Percentiles rank a stretch among this genome's conserved stretches.
Evolutionary conservation across 495 filamentous ascomycete genomes (phyloP).

Genomic region (Friedmanniomyces endolithicus): DNA sequence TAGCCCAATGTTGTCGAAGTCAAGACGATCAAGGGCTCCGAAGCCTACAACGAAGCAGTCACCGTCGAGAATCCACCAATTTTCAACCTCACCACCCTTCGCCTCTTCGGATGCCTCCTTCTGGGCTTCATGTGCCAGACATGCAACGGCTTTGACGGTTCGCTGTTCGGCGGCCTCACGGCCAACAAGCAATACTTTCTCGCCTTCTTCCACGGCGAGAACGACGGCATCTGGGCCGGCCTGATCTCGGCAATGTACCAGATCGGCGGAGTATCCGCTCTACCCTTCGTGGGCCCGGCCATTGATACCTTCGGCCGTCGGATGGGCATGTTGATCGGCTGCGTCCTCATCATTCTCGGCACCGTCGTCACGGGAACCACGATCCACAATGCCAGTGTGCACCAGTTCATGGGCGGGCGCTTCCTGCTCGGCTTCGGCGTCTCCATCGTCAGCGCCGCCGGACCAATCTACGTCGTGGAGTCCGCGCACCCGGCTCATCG

Average conservation of each 20-base stretch:
- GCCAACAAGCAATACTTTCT: constrained; percentile 8
- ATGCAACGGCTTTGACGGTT: constrained; percentile 22
- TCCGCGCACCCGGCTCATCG: constrained; percentile 61
- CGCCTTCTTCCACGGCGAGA: constrained; percentile 14
- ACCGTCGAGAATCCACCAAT: constrained; percentile 1
- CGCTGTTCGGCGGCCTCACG: constrained; percentile 14
- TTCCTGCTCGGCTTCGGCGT: constrained; percentile 59
- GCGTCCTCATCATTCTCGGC: constrained; percentile 48
- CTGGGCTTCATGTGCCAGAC: constrained; percentile 19
- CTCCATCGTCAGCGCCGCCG: constrained; percentile 52
- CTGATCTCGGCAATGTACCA: constrained; percentile 22
- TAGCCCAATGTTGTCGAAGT: constrained; percentile 1
- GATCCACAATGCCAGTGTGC: constrained; percentile 40
- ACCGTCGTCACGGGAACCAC: constrained; percentile 48
- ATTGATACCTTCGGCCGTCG: constrained; percentile 37
- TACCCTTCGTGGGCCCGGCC: constrained; percentile 16
- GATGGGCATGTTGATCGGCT: constrained; percentile 52
- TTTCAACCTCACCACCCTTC: not conserved
- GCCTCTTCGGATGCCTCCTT: constrained; percentile 11
- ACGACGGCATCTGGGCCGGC: constrained; percentile 11
- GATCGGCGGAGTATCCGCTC: constrained; percentile 12
- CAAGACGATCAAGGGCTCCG: constrained; percentile 15
- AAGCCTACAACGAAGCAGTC: constrained; percentile 16
- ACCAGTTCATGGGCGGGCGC: constrained; percentile 60
- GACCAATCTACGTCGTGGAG: constrained; percentile 61